phyloP scores from a whole-genome alignment of 2,329 filamentous ascomycete species.

The Periconia sp. region DNA sequence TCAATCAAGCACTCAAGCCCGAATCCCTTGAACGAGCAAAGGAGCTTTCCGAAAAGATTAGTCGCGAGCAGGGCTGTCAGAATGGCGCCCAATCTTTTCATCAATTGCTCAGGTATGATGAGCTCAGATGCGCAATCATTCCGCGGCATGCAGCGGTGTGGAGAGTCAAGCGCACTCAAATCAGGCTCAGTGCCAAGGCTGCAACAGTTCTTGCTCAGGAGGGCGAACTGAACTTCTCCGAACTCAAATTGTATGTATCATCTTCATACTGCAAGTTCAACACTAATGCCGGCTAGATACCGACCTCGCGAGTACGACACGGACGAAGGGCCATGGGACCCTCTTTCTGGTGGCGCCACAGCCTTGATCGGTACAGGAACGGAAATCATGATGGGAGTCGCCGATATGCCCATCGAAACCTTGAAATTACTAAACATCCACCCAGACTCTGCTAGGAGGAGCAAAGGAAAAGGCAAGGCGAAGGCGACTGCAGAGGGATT shows the following conservation, averaged over 20 bases:
- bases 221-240: conserved; percentile 37
- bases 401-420: conserved; percentile 66
- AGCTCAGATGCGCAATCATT: conserved; percentile 37
- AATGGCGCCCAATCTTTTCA: conserved; percentile 42
- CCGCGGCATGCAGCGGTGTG: conserved; percentile 40
- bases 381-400: conserved; percentile 78
- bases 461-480: conserved; percentile 27
- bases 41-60: conserved; percentile 42
- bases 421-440: conserved; percentile 52
- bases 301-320: conserved; percentile 43
- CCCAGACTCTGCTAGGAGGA: conserved; percentile 28
- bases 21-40: conserved; percentile 39
- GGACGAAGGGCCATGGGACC: conserved; percentile 45
- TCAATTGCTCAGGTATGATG: conserved; percentile 42
- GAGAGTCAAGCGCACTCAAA: conserved; percentile 42
- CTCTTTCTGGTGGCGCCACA: conserved; percentile 59
- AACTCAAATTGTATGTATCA: conserved; percentile 45
- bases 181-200: conserved; percentile 39
- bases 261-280: no score
- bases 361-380: conserved; percentile 83
- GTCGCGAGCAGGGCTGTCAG: conserved; percentile 39
- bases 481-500: conserved; percentile 10
- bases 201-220: conserved; percentile 42
- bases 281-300: no score
- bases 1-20: conserved; percentile 42